phyloP scores from a whole-genome alignment of 2,329 filamentous ascomycete species.

The Intubia oerlemansii region DNA sequence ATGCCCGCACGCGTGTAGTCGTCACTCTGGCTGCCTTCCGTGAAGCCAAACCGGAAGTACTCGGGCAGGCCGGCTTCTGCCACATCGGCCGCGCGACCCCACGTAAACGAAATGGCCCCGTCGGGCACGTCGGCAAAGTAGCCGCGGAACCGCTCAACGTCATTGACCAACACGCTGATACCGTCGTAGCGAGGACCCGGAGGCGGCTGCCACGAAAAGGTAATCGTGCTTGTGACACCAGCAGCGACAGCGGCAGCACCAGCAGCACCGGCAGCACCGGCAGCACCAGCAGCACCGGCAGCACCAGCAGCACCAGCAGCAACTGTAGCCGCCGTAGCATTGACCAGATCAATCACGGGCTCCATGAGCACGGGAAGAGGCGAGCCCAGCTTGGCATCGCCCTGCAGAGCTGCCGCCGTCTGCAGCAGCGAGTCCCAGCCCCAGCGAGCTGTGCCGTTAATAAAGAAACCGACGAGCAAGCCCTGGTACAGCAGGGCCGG shows the following conservation, averaged over 20 bases:
- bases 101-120: conserved; percentile 2
- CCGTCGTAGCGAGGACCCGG: conserved; percentile 42
- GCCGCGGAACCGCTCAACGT: conserved; percentile 60
- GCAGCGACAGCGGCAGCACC: conserved; percentile 3
- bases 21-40: conserved; percentile 39
- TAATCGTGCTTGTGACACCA: conserved; percentile 38
- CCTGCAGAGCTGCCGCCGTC: conserved; percentile 51
- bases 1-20: conserved; percentile 60
- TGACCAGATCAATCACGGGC: conserved; percentile 22
- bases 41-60: conserved; percentile 60
- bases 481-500: conserved; percentile 76
- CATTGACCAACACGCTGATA: conserved; percentile 63
- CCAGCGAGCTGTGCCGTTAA: conserved; percentile 88
- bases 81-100: conserved; percentile 4
- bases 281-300: no score
- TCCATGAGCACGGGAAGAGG: conserved; percentile 32
- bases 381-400: conserved; percentile 42
- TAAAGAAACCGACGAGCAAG: conserved; percentile 70
- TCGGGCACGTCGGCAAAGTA: conserved; percentile 33
- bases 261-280: no score
- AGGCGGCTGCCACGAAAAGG: conserved; percentile 30
- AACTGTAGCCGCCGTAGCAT: conserved; percentile 4
- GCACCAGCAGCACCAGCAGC: not conserved
- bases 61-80: conserved; percentile 28
- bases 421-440: conserved; percentile 79